These are phyloP conservation scores for Penicillium psychrofluorescens DNA, from an alignment of 495 filamentous ascomycete species.

Conservation along the genomic window DNA sequence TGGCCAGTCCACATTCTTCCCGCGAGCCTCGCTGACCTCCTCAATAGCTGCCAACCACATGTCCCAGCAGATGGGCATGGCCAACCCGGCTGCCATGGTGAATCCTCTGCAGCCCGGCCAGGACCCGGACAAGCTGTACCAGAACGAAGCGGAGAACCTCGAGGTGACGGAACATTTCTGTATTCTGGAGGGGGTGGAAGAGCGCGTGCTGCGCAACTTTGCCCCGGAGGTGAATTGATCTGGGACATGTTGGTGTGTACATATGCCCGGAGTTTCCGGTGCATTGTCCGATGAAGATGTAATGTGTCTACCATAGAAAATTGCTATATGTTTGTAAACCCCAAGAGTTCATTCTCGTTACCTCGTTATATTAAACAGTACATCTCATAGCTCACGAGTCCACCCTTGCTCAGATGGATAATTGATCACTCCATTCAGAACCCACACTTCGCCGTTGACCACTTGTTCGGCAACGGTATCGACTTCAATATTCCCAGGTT, in stretches of 20 bases:
- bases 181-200: conserved; percentile 79
- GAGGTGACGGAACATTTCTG: conserved; percentile 91
- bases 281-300: no score
- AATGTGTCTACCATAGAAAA: no score
- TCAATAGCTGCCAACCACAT: conserved; percentile 84
- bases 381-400: conserved; percentile 1
- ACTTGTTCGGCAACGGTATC: conserved; percentile 62
- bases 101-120: conserved; percentile 89
- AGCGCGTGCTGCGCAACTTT: conserved; percentile 59
- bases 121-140: conserved; percentile 90
- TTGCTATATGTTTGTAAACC: no score
- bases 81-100: conserved; percentile 59
- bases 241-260: conserved; percentile 2
- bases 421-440: conserved; percentile 60
- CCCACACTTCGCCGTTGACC: conserved; percentile 81
- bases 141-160: conserved; percentile 86
- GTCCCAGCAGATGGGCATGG: conserved; percentile 83
- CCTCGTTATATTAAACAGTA: neutral
- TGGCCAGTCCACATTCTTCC: conserved; percentile 11
- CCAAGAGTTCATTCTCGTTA: neutral
- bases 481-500: conserved; percentile 72
- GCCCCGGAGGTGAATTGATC: conserved; percentile 17
- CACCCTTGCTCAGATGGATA: conserved; percentile 28
- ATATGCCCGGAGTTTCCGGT: conserved; percentile 2
- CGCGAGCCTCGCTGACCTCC: conserved; percentile 4